Evolutionary conservation across 2,329 filamentous ascomycete species (phyloP), one percentile per base, ranked within the genome.

Genomic region (Colletotrichum tabaci): DNA sequence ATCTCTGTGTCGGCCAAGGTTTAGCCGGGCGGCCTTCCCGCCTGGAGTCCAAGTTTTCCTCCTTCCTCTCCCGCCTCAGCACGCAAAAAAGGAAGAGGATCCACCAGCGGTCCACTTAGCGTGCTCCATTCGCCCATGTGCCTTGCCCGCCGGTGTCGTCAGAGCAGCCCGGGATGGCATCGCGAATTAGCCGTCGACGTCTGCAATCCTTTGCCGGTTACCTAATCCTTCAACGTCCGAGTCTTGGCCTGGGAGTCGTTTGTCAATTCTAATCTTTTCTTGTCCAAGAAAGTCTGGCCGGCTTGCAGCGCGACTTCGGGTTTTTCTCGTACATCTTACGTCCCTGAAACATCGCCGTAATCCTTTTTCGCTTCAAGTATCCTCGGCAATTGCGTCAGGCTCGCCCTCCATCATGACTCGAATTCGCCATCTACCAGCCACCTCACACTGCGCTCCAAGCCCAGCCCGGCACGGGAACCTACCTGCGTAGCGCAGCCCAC

Each of bases 101-200:
- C 60, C 64, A 58, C 61, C 38, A 18, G 30, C 8, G 30, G 44
- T 60, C 73, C 66, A 73, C 62, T 73, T 66, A 66, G 58, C 69
- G 60, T 12, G 47, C 64, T 65, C 66, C 71, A 38, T 73, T 71
- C 53, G 30, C 63, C 73, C 73, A 71, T 74, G 71, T 73, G 73
- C 30, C 55, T 47, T 61, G 63, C 53, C 55, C 21, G 23, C 23
- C 46, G 15, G 35, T 42, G 53, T 52, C 55, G 55, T 64, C 61
- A 68, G 30, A 52, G 52, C 46, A 38, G 44, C 46, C 26, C 26
- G 26, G 64, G 64, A 57, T 58, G 35, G 9, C 56, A 26, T 53
- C 38, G 63, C 30, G 38, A 63, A 3, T 52, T 49, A 16, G 21
- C 18, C 18, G 35, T 30, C 38, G 18, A 38, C 47, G 44, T 40